phyloP scores from a whole-genome alignment of 2,329 filamentous ascomycete genomes.

The Decorospora gaudefroyi region DNA sequence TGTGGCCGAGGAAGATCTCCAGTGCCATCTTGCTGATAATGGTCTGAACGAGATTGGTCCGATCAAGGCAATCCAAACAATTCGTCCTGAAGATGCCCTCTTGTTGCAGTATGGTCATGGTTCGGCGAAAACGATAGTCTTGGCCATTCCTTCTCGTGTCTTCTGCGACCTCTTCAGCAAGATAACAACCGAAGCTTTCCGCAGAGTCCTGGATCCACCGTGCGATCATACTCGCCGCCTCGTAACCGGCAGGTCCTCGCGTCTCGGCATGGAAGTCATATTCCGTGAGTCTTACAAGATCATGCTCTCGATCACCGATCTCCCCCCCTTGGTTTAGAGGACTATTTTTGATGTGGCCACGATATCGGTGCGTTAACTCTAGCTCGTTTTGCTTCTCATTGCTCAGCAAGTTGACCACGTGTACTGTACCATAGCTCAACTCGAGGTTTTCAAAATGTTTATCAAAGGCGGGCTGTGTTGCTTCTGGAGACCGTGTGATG shows the following conservation, averaged over 20 bases:
- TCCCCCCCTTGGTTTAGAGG: constrained; percentile 67
- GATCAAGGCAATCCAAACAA: constrained; percentile 92
- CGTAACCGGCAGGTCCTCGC: constrained; percentile 81
- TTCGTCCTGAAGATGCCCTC: constrained; percentile 96
- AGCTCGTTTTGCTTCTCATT: constrained; percentile 83
- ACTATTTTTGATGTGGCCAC: constrained; percentile 74
- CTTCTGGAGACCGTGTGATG: constrained; percentile 84
- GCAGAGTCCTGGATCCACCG: constrained; percentile 77
- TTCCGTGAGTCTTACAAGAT: constrained; percentile 78
- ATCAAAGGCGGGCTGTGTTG: constrained; percentile 91
- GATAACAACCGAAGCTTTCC: constrained; percentile 88
- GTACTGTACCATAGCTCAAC: constrained; percentile 83
- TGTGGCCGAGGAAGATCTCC: constrained; percentile 78
- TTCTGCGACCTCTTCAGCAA: constrained; percentile 73
- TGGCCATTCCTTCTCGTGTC: constrained; percentile 50
- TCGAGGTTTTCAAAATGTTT: constrained; percentile 92
- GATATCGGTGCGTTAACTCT: constrained; percentile 79
- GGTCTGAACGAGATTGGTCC: constrained; percentile 94
- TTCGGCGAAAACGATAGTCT: constrained; percentile 45
- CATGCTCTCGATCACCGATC: constrained; percentile 64
- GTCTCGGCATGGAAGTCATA: constrained; percentile 98
- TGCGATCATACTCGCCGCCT: constrained; percentile 84
- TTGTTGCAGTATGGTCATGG: constrained; percentile 79
- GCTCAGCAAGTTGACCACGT: constrained; percentile 93
- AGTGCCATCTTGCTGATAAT: constrained; percentile 93